Base-by-base conservation (phyloP, 2,329 filamentous ascomycete genomes). In the Calonectria naviculata region DNA sequence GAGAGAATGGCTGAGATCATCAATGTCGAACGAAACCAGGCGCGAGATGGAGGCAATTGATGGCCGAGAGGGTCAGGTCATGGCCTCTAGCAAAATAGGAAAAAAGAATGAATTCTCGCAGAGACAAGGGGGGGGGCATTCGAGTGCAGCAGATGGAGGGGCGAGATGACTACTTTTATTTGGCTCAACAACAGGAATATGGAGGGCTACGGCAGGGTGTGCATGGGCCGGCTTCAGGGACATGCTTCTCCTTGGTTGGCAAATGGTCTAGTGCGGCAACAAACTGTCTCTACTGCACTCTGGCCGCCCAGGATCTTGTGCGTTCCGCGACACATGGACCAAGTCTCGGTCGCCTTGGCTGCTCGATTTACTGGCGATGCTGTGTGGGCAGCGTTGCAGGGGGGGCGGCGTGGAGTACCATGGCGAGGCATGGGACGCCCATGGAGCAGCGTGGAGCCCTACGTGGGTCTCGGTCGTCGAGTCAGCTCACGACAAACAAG, bases 141-240 rank as follows among this genome's bases (percentile, higher is more conserved):
- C 26, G 13, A 41, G 41, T 28, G 44, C 36, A 34, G 36, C 38
- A 46, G 63, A 54, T 47, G 60, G 61, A 65, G 61, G 75, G 75
- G 74, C 41, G 64, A 67, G 63, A 29, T 58, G 61, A 65, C 74
- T 68, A 65, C 68, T 61, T 74, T 75, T 75, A 73, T 74, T 74
- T 70, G 47, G 60, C 63, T 68, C 66, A 62, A 61, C 61, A 69
- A 64, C 29, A 28, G 4, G 17, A 12, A 31, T 19, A 31, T 24
- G 52, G 41, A 60, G 46, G 36, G 36, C 34, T 28, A 47, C 36
- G 54, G 44, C 42, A 68, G 61, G 71, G 56, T 63, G 34, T 52
- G 28, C 38, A 28, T 28, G 56, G 47, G 41, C 54, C 24, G 31
- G 29, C 44, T 10, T 70, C 73, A 73, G 73, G 73, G 71, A 72